These are phyloP conservation scores for Sabuloglossum arenarium DNA, from an alignment of 495 filamentous ascomycete genomes.

Conservation along the genomic window DNA sequence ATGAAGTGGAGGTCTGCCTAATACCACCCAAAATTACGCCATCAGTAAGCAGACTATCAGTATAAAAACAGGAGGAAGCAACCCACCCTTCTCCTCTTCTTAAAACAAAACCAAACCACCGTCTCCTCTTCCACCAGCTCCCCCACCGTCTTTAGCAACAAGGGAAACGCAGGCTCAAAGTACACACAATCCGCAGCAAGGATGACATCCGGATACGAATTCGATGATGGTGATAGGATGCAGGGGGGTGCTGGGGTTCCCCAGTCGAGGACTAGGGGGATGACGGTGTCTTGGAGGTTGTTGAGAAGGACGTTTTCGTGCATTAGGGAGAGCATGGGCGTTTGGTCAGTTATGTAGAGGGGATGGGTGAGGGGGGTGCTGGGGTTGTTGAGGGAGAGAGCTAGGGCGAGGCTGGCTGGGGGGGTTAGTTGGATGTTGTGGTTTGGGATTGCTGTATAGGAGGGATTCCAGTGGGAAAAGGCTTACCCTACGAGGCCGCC, in stretches of 20 bases:
- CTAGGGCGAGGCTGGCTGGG: neutral
- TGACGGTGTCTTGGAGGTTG: constrained; percentile 34
- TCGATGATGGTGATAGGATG: neutral
- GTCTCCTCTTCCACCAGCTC: constrained; percentile 26
- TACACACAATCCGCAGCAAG: constrained; percentile 95
- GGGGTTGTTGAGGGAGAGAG: constrained; percentile 3
- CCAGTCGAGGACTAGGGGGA: constrained; percentile 56
- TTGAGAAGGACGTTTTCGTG: constrained; percentile 67
- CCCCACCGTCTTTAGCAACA: constrained; percentile 56
- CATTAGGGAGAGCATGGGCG: constrained; percentile 67
- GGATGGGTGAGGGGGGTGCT: constrained; percentile 24
- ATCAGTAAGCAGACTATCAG: neutral
- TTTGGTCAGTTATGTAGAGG: constrained; percentile 67
- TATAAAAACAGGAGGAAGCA: no score
- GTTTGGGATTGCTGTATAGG: neutral
- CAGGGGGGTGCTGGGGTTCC: neutral
- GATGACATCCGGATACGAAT: constrained; percentile 45
- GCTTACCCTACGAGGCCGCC: constrained; percentile 60
- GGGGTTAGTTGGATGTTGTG: neutral
- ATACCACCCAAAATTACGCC: neutral
- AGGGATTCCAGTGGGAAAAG: neutral
- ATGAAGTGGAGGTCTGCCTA: constrained; percentile 27
- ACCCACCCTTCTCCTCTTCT: constrained; percentile 40
- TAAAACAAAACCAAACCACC: constrained; percentile 86
- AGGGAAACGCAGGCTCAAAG: constrained; percentile 84